phyloP scores from a whole-genome alignment of 2,329 filamentous ascomycete species.

The Sarocladium kiliense region DNA sequence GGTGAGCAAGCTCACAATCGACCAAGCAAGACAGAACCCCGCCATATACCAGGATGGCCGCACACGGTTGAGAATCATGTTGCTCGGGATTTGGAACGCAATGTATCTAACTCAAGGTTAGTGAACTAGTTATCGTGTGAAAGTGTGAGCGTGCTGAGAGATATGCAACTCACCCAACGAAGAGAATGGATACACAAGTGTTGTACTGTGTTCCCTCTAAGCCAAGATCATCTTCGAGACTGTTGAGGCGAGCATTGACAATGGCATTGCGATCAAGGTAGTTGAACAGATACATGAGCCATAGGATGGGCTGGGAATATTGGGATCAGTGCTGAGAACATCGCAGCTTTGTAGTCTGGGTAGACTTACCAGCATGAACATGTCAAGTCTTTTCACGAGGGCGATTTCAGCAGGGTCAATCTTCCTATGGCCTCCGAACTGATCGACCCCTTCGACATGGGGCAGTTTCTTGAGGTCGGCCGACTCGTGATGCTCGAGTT shows the following conservation, averaged over 20 bases:
- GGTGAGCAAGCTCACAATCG: constrained; percentile 22
- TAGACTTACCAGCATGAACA: constrained; percentile 24
- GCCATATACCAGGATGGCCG: constrained; percentile 31
- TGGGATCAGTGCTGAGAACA: not conserved
- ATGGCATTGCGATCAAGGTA: constrained; percentile 23
- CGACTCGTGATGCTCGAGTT: constrained; percentile 2
- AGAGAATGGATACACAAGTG: constrained; percentile 29
- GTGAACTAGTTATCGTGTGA: too few species aligned
- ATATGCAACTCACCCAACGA: constrained; percentile 29
- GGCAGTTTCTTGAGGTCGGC: not conserved
- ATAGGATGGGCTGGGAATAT: constrained; percentile 6
- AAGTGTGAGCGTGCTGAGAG: too few species aligned
- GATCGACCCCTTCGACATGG: not conserved
- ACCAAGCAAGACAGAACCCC: constrained; percentile 28
- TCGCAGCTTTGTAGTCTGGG: not conserved
- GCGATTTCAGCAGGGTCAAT: constrained; percentile 22
- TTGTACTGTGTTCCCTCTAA: constrained; percentile 27
- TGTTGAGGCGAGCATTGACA: constrained; percentile 34
- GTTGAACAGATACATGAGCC: constrained; percentile 12
- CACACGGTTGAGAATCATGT: constrained; percentile 32
- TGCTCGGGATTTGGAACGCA: constrained; percentile 41
- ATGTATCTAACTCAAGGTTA: too few species aligned
- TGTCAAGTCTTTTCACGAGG: constrained; percentile 28
- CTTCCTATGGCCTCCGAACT: constrained; percentile 7
- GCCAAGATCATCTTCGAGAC: constrained; percentile 48